Base-by-base conservation (phyloP, 2,329 filamentous ascomycete genomes). In the Fusarium sp. region DNA sequence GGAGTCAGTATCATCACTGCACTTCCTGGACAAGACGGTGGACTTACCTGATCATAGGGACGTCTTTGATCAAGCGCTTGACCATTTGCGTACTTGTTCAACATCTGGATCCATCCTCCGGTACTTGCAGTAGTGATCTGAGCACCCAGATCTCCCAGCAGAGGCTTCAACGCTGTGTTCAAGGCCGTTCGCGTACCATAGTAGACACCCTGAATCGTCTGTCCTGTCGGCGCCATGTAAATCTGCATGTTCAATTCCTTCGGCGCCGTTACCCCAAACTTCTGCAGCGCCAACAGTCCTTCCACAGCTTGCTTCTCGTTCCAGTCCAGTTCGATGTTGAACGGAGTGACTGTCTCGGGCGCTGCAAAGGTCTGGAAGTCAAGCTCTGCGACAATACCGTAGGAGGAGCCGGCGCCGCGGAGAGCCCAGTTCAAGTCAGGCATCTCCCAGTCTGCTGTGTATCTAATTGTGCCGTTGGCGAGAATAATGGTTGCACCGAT, bases 371-470 rank as follows among this genome's bases (percentile, higher is more conserved):
- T 77, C 21, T 62, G 53, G 42, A 77, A 77, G 56, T 74, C 72
- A 4, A 77, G 71, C 21, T 78, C 74, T 6, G 73, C 72, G 1
- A 77, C 76, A 30, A 79, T 72, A 3, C 77, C 77, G 21, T 75
- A 79, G 6, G 76, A 76, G 14, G 77, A 78, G 6, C 77, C 77
- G 1, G 77, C 77, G 1, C 77, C 77, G 0, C 73, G 70, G 0
- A 79, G 61, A 1, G 77, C 77, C 71, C 75, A 79, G 63, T 76
- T 77, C 6, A 79, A 55, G 28, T 78, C 75, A 1, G 63, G 18
- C n/a, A 74, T 71, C 26, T 74, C 58, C 6, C 56, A 69, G 3
- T 67, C 62, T 4, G 74, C 75, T 16, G 74, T 73, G 11, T 68
- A 68, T 3, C 74, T 69, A 0, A 69, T 39, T 3, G 74, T 66